phyloP scores from a whole-genome alignment of 257 asterid genomes.

The Solanum sejunctum region DNA sequence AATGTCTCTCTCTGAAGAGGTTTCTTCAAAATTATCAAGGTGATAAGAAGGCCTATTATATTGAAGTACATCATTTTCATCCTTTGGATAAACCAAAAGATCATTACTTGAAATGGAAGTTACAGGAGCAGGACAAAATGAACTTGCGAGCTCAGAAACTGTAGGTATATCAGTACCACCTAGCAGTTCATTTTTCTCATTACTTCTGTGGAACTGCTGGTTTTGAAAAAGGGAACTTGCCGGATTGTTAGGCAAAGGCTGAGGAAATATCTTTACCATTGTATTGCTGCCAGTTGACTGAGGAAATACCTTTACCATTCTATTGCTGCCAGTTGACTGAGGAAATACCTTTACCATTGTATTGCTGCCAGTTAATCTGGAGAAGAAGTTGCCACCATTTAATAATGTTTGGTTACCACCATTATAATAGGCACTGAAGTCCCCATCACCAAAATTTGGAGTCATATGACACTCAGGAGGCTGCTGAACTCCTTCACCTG shows the following conservation, averaged over 20 bases:
- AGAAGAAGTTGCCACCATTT: slow-evolving; percentile 7
- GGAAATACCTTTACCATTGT: not conserved
- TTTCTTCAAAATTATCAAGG: slow-evolving; percentile 12
- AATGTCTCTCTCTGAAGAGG: slow-evolving; percentile 9
- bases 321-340: not conserved
- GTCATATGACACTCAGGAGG: not conserved
- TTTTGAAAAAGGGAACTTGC: slow-evolving; percentile 1
- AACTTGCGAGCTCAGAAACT: slow-evolving; percentile 7
- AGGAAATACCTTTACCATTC: not conserved
- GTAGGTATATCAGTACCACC: slow-evolving; percentile 11
- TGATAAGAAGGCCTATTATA: slow-evolving; percentile 15
- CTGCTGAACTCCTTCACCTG: slow-evolving; percentile 3
- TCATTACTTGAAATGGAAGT: slow-evolving; percentile 16
- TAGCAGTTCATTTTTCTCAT: slow-evolving; percentile 6
- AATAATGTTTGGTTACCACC: slow-evolving; percentile 9
- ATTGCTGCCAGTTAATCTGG: not conserved
- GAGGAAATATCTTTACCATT: not conserved
- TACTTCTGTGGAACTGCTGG: slow-evolving; percentile 6
- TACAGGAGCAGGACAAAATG: slow-evolving; percentile 14
- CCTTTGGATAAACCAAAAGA: slow-evolving; percentile 13
- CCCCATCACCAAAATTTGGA: not conserved
- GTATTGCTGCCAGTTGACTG: not conserved
- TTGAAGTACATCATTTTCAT: slow-evolving; percentile 20
- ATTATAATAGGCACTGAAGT: slow-evolving; percentile 1
- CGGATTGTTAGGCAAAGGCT: slow-evolving; percentile 3